Evolutionary conservation across 805 yeast genomes (phyloP).

Genomic region (Lachancea waltii): DNA sequence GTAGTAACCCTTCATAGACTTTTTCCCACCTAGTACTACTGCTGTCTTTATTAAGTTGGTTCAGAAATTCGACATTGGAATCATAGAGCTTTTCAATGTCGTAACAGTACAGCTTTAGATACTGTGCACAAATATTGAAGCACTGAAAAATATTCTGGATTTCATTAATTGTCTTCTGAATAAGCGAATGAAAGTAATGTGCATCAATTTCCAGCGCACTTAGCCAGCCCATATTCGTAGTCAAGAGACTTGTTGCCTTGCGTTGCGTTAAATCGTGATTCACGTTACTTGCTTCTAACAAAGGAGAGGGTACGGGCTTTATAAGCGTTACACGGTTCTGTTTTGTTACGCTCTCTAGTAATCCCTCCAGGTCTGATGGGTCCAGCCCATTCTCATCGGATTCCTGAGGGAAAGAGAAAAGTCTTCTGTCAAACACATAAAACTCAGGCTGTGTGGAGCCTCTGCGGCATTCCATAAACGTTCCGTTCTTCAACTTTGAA

Average conservation of each 20-base stretch:
- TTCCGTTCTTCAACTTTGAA: conserved; percentile 41
- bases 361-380: conserved; percentile 5
- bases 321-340: conserved; percentile 15
- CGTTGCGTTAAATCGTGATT: conserved; percentile 13
- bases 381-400: conserved; percentile 10
- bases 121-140: conserved; percentile 42
- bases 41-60: conserved; percentile 38
- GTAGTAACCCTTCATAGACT: conserved; percentile 25
- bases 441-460: conserved; percentile 38
- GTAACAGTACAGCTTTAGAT: conserved; percentile 41
- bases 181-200: conserved; percentile 29
- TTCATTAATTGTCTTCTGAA: conserved; percentile 29
- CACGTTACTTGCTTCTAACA: conserved; percentile 20
- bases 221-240: conserved; percentile 47
- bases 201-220: conserved; percentile 40
- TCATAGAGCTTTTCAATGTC: conserved; percentile 44
- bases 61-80: conserved; percentile 34
- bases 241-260: conserved; percentile 33
- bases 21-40: conserved; percentile 38
- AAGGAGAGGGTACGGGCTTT: conserved; percentile 36
- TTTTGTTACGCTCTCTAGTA: conserved; percentile 5
- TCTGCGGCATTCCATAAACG: conserved; percentile 32
- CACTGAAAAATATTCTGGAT: conserved; percentile 40
- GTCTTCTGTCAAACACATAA: conserved; percentile 56
- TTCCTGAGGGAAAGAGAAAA: conserved; percentile 37